These are phyloP conservation scores for Maudiozyma serrabonitensis DNA, from an alignment of 805 yeast genomes.

Conservation along the genomic window DNA sequence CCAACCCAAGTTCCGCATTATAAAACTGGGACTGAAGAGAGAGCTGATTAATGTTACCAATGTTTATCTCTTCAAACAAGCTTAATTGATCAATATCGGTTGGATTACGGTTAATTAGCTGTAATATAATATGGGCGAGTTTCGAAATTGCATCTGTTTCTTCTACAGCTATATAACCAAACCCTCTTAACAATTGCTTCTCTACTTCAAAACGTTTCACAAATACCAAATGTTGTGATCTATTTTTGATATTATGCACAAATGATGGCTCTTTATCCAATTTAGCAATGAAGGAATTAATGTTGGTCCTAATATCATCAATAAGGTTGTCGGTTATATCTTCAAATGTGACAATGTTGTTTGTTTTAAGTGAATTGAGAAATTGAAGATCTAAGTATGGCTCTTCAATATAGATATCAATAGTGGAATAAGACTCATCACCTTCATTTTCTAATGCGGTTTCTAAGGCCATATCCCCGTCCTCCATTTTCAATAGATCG, in stretches of 20 bases:
- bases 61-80: constrained; percentile 54
- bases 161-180: constrained; percentile 48
- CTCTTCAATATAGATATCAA: constrained; percentile 63
- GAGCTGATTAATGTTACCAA: constrained; percentile 39
- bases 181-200: constrained; percentile 49
- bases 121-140: not conserved
- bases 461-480: constrained; percentile 35
- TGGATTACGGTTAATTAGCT: constrained; percentile 17
- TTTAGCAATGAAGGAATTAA: constrained; percentile 3
- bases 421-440: constrained; percentile 29
- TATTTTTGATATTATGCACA: constrained; percentile 9
- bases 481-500: constrained; percentile 26
- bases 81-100: constrained; percentile 1
- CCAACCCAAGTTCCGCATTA: constrained; percentile 50
- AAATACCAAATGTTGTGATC: constrained; percentile 30
- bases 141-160: constrained; percentile 37
- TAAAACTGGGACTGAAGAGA: constrained; percentile 35
- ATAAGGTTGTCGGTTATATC: constrained; percentile 13
- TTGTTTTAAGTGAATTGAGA: constrained; percentile 10
- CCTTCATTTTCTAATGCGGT: constrained; percentile 33
- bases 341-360: constrained; percentile 4
- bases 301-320: constrained; percentile 14
- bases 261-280: constrained; percentile 4
- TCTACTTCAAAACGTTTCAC: constrained; percentile 59
- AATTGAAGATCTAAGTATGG: constrained; percentile 26